Conservation (phyloP, 202 grass and related monocot genomes). For the Schoenoplectus triqueter region DNA sequence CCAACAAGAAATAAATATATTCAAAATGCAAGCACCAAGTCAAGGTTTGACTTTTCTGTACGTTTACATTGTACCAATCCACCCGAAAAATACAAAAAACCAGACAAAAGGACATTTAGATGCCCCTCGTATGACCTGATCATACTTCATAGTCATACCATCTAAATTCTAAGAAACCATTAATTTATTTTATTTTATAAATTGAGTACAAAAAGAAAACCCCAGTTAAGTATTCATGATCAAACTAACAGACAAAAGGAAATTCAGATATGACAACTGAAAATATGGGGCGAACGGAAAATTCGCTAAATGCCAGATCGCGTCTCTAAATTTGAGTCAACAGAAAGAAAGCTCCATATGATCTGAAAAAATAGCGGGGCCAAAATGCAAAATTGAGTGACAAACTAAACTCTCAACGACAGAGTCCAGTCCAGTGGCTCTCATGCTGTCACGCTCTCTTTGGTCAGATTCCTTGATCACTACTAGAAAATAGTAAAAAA, state of each 20-base stretch:
- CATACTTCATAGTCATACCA: neutral
- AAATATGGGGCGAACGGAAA: neutral
- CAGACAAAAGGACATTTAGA: neutral
- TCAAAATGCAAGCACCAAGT: constrained; percentile 17
- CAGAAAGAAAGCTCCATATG: constrained; percentile 12
- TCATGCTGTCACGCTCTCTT: neutral
- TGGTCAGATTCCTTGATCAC: constrained; percentile 15
- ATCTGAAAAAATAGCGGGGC: constrained; percentile 1
- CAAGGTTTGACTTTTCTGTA: neutral
- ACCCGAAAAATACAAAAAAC: neutral
- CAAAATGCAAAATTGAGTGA: constrained; percentile 2
- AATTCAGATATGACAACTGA: neutral
- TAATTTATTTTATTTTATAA: neutral
- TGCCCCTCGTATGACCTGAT: neutral
- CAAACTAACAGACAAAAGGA: neutral
- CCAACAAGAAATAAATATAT: constrained; percentile 1
- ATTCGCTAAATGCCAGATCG: neutral
- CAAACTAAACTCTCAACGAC: constrained; percentile 1
- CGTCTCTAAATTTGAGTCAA: constrained; percentile 28
- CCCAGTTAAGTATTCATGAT: neutral
- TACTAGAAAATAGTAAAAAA: constrained; percentile 11
- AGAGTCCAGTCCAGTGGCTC: too few species aligned
- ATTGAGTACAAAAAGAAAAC: neutral
- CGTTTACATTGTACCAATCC: neutral
- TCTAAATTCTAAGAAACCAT: neutral